Base-by-base conservation (phyloP, 2,329 filamentous ascomycete genomes). In the Xylariaceae sp. region DNA sequence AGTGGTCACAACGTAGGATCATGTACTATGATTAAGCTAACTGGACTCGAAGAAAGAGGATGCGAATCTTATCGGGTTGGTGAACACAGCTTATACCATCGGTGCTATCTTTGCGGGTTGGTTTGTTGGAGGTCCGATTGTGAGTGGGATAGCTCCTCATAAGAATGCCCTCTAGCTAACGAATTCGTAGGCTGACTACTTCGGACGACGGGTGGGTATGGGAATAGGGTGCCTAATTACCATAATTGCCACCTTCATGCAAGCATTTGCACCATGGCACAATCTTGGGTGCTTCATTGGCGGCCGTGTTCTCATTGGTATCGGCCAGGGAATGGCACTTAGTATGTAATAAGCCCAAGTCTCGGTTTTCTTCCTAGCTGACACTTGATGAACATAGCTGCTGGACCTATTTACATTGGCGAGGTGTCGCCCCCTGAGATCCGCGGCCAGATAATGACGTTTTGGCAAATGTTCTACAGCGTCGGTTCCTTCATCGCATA, bases 71-170 rank as follows among this genome's bases (percentile, higher is more conserved):
- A 73, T 80, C 45, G 78, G 78, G 20, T 64, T 80, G 50, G 73
- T 90, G 67, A 90, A 89, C 66, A 89, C 87, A 2, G 81, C 85
- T 12, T 89, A 90, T 68, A 89, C 85, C 1, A 86, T 90, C 45
- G 87, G 87, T 53, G 87, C 86, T 50, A 88, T 90, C 47, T 78
- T 89, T 19, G 82, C 85, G 40, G 87, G 87, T 48, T 89, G 87
- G 76, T 89, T 89, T 76, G 67, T 89, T 9, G 86, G 83, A 56
- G 87, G 87, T 1, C 87, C 87, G 1, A 70, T 81, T 19, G 84
- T 77, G 63, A 63, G 70, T 64, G 20, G 29, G 43, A 26, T 10
- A 12, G 20, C 21, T 1, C 18, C 19, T 16, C 9, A 3, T 1
- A 42, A 26, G 16, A 26, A 40, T 42, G 46, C 6, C 19, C 10